These are phyloP conservation scores for Flueggea neowawraea DNA, from an alignment of 441 rosid genomes.

Conservation along the genomic window DNA sequence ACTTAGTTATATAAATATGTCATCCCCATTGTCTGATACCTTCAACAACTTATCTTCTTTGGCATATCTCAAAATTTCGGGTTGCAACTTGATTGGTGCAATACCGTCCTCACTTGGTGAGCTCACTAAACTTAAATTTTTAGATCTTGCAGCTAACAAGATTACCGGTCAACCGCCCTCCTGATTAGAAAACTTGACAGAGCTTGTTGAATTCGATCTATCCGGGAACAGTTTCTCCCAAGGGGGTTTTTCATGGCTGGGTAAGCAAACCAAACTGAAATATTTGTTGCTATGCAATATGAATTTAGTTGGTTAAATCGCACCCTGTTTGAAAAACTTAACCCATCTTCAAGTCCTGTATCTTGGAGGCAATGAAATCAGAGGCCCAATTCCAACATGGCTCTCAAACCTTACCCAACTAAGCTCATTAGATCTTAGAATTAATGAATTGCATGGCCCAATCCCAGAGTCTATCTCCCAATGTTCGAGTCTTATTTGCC, in stretches of 20 bases:
- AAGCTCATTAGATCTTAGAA: not conserved
- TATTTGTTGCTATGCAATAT: not conserved
- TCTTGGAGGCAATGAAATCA: not conserved
- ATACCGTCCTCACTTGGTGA: conserved; percentile 34
- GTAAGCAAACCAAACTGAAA: not conserved
- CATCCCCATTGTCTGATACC: not conserved
- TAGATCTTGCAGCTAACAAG: conserved; percentile 47
- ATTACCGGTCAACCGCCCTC: conserved; percentile 42
- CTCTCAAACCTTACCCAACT: conserved; percentile 6
- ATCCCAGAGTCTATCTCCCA: conserved; percentile 47
- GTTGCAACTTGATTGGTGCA: conserved; percentile 32
- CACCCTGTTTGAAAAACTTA: not conserved
- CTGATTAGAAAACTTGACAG: conserved; percentile 37
- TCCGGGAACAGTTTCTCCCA: conserved; percentile 33
- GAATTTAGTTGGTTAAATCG: not conserved
- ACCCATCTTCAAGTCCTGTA: not conserved
- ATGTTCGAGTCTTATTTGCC: conserved; percentile 30
- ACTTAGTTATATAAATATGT: conserved; percentile 6
- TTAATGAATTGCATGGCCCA: conserved; percentile 31
- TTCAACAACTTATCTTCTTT: conserved; percentile 11
- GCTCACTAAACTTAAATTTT: conserved; percentile 38
- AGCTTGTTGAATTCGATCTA: conserved; percentile 41
- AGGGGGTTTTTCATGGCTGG: not conserved
- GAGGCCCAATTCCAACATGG: conserved; percentile 6
- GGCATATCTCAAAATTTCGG: not conserved